Percentiles rank a stretch among this genome's conserved stretches.
These are phyloP conservation scores for Colletotrichum godetiae DNA, from an alignment of 2,329 filamentous ascomycete species.

Conservation along the genomic window DNA sequence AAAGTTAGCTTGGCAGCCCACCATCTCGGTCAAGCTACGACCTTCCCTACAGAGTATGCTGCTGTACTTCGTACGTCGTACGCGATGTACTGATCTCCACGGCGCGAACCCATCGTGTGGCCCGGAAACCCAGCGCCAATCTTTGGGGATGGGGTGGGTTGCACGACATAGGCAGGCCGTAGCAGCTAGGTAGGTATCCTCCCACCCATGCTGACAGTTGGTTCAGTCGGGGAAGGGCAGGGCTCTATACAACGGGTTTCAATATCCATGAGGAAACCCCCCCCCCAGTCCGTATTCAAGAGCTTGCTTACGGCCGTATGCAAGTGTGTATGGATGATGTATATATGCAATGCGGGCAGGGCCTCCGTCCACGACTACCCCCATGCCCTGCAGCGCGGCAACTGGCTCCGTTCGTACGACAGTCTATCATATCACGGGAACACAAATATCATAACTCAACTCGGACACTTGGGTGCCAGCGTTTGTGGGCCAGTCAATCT, in stretches of 20 bases:
- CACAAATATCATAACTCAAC: slow-evolving; percentile 16
- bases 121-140: slow-evolving; percentile 18
- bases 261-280: background rate
- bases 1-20: background rate
- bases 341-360: background rate
- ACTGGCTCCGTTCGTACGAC: slow-evolving; percentile 2
- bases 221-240: background rate
- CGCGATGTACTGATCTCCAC: slow-evolving; percentile 5
- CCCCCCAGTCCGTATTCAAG: background rate
- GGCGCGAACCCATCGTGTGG: slow-evolving; percentile 3
- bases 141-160: background rate
- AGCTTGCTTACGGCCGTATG: slow-evolving; percentile 29
- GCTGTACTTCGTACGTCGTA: background rate
- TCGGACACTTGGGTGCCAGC: slow-evolving; percentile 6
- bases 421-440: slow-evolving; percentile 10
- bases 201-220: slow-evolving; percentile 3
- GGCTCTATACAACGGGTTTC: background rate
- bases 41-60: background rate
- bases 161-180: background rate
- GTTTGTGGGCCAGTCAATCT: slow-evolving; percentile 16
- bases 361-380: background rate
- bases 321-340: background rate
- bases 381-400: background rate
- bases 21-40: background rate
- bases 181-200: background rate